Conservation (phyloP, 164 flowering plant species). For the Nelumbo lutea region DNA sequence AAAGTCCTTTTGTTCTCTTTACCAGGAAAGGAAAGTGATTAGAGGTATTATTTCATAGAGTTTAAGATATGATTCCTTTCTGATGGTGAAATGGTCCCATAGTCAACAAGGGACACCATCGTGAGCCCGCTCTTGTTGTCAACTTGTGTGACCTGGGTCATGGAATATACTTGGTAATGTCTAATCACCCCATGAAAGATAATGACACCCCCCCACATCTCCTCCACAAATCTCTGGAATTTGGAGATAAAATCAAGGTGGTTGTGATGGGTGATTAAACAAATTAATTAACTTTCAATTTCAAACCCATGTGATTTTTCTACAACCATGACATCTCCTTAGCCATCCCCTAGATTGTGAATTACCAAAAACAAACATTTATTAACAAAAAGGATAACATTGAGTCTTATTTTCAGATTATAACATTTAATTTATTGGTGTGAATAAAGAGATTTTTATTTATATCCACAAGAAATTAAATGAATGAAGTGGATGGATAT, state of each 20-base stretch:
- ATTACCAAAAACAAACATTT: slow-evolving; percentile 9
- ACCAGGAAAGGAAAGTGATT: slow-evolving; percentile 30
- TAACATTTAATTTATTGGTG: too few relatives aligned
- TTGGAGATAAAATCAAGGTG: neutral
- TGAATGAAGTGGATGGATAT: too few relatives aligned
- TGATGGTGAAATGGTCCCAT: slow-evolving; percentile 19
- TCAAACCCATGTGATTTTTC: neutral
- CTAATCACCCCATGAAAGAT: slow-evolving; percentile 9
- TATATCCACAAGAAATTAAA: too few relatives aligned
- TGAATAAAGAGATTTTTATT: too few relatives aligned
- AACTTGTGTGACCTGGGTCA: slow-evolving; percentile 11
- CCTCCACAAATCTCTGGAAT: slow-evolving; percentile 1
- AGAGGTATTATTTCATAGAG: slow-evolving; percentile 28
- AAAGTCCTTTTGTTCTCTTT: slow-evolving; percentile 42
- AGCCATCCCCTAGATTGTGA: slow-evolving; percentile 8
- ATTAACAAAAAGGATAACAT: neutral
- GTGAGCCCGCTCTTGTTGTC: slow-evolving; percentile 15
- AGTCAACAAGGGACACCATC: slow-evolving; percentile 13
- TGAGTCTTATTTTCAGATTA: neutral
- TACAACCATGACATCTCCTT: slow-evolving; percentile 4
- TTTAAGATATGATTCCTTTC: slow-evolving; percentile 36
- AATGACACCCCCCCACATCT: slow-evolving; percentile 10
- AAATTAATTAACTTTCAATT: neutral
- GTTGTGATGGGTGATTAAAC: slow-evolving; percentile 3
- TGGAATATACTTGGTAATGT: slow-evolving; percentile 12